Evolutionary conservation across 2,329 filamentous ascomycete genomes (phyloP), one percentile per base, ranked within the genome.

Genomic region (Fusarium sulawesiense): DNA sequence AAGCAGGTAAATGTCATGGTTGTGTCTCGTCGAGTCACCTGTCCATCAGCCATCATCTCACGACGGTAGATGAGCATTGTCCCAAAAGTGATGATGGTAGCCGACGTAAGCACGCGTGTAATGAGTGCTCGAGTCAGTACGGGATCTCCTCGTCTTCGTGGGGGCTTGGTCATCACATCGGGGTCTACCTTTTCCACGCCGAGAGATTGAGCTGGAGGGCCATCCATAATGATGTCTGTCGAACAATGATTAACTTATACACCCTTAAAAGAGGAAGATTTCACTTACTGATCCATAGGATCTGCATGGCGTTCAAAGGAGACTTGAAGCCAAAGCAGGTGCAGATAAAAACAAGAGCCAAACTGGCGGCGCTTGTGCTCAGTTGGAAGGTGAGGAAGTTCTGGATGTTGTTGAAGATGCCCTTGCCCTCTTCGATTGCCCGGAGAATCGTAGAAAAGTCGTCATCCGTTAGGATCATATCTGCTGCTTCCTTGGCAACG

Each of bases 1-100:
- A 99, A 99, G 81, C 94, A 97, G 8, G 96, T 99, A 78, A 99
- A 99, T 0, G 96, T 98, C 92, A 99, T 98, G 70, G 96, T 99
- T 3, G 96, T 99, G 81, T 99, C 96, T 73, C 97, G 93, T 51
- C 93, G 93, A 2, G 91, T 97, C 63, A 98, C 92, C 62, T 91
- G 84, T 58, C 93, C 91, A 77, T 97, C 93, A 25, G 89, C 86
- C 50, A 91, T 84, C 93, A 99, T 98, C 83, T 98, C 95, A 77
- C 90, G 92, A 72, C 93, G 90, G 82, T 99, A 99, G 57, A 97
- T 92, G 44, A 91, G 86, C 81, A 99, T 91, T 0, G 96, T 99
- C 73, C 96, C 96, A 23, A 92, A 79, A 89, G 97, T 97, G 80
- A 99, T 97, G 75, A 98, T 90, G 46, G 89, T 83, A 1, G 95